Conservation (phyloP, 495 filamentous ascomycete genomes). For the Penicillium paradoxum region DNA sequence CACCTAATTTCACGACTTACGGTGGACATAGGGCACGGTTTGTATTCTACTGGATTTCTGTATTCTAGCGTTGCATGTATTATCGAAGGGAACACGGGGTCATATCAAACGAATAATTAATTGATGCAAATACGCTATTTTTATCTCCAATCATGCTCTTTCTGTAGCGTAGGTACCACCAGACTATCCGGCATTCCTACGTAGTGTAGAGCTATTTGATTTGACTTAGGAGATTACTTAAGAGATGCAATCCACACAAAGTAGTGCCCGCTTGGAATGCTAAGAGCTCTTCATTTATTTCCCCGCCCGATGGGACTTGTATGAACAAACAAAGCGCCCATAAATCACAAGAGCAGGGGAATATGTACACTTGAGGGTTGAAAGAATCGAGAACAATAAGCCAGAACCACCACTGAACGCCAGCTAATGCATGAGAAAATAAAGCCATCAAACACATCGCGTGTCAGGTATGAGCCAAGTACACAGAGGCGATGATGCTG, state of each 20-base stretch:
- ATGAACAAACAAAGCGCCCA: constrained; percentile 4
- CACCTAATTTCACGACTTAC: constrained; percentile 7
- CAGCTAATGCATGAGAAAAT: constrained; percentile 19
- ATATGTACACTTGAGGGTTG: constrained; percentile 21
- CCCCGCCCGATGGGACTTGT: neutral
- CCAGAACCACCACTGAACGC: constrained; percentile 21
- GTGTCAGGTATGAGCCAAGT: neutral
- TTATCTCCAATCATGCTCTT: neutral
- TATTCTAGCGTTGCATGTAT: constrained; percentile 30
- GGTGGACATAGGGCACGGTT: constrained; percentile 10
- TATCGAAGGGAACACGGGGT: neutral
- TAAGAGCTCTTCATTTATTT: constrained; percentile 1
- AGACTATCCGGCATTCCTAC: no score
- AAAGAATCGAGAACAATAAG: constrained; percentile 12
- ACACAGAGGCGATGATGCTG: neutral
- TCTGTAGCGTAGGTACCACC: neutral
- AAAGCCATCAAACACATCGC: constrained; percentile 6
- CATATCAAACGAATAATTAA: constrained; percentile 3
- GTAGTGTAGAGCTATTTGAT: no score
- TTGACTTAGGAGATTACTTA: no score
- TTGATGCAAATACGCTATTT: neutral
- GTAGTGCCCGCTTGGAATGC: neutral
- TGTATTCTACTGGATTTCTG: constrained; percentile 17
- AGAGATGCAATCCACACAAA: neutral
- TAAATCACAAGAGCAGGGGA: constrained; percentile 6